Base-by-base conservation (phyloP, 139 green algal genomes). In the Haematococcus sp. region DNA sequence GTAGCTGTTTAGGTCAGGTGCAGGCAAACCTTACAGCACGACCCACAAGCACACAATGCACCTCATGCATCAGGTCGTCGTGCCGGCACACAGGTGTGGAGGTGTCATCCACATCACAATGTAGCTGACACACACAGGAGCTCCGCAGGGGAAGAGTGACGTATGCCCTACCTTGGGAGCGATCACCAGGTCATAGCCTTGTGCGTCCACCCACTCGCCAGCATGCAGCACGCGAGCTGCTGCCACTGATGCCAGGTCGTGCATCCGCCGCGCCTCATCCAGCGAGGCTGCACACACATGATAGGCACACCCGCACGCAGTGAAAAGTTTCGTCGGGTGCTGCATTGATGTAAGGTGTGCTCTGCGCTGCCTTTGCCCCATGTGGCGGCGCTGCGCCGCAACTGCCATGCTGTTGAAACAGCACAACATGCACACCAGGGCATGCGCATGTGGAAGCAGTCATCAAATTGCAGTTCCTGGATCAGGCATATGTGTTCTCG, bases 151-250 rank as follows among this genome's bases (percentile, higher is more conserved):
- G n/a, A 49, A 49, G 7, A 49, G 40, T 49, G 25, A 40, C 32
- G 44, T 3, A 63, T 9, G 19, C 31, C 66, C 46, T 4, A 73
- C 77, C 77, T 77, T 60, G 1, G 76, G 76, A 11, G 78, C 82
- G 1, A 70, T 23, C 9, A 88, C 63, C 35, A 84, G 49, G 63
- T 88, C 83, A 51, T 88, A 88, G 32, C 83, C 83, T 2, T 59
- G 27, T 7, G 28, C 65, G 52, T 87, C 76, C 23, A 52, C 43
- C 31, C 63, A 69, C 51, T 58, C 59, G 35, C 40, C 51, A 16
- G 58, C 58, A 19, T 65, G 34, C 59, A 40, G 35, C 25, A 27
- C 60, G 32, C 80, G 43, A 4, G 70, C 75, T 63, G 33, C 77
- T 5, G 54, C 32, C 20, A 82, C 76, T 3, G 76, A 72, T 3